A percentile compares a stretch with the other conserved stretches of the same genome.
phyloP scores from a whole-genome alignment of 805 yeast genomes.

The Ogataea zsoltii region DNA sequence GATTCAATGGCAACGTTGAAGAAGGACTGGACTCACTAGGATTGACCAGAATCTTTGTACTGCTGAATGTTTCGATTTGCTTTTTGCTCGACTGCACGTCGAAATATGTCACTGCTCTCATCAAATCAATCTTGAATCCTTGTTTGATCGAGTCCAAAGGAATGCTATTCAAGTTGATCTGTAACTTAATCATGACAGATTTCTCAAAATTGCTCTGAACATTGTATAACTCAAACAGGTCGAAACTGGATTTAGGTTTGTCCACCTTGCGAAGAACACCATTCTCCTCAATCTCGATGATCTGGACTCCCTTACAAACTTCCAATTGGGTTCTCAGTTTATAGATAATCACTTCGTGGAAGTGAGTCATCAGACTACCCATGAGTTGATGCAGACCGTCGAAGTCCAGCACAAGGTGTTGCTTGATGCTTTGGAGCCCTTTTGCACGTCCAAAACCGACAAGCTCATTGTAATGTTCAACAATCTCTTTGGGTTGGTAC shows the following conservation, averaged over 20 bases:
- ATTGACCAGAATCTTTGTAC: conserved; percentile 12
- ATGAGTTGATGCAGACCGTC: conserved; percentile 16
- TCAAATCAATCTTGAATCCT: conserved; percentile 18
- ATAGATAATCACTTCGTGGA: conserved; percentile 22
- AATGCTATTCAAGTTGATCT: conserved; percentile 20
- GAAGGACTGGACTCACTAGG: conserved; percentile 6
- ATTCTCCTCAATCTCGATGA: conserved; percentile 21
- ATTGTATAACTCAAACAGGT: conserved; percentile 17
- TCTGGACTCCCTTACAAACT: conserved; percentile 19
- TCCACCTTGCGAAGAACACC: conserved; percentile 12
- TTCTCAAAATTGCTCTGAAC: conserved; percentile 24
- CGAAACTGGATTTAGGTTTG: not conserved
- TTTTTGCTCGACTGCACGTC: conserved; percentile 4
- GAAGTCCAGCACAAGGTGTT: conserved; percentile 26
- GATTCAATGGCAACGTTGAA: conserved; percentile 21
- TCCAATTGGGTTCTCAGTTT: conserved; percentile 18
- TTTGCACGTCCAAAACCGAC: not conserved
- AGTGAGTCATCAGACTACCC: conserved; percentile 10
- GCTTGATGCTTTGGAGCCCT: conserved; percentile 12
- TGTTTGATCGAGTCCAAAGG: conserved; percentile 15
- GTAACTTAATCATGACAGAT: conserved; percentile 26
- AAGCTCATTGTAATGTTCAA: conserved; percentile 20
- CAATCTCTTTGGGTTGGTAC: conserved; percentile 22
- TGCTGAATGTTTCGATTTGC: conserved; percentile 6
- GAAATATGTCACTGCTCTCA: conserved; percentile 10